These are phyloP conservation scores for Aspergillus sergii DNA, from an alignment of 2,329 filamentous ascomycete species.

Conservation along the genomic window DNA sequence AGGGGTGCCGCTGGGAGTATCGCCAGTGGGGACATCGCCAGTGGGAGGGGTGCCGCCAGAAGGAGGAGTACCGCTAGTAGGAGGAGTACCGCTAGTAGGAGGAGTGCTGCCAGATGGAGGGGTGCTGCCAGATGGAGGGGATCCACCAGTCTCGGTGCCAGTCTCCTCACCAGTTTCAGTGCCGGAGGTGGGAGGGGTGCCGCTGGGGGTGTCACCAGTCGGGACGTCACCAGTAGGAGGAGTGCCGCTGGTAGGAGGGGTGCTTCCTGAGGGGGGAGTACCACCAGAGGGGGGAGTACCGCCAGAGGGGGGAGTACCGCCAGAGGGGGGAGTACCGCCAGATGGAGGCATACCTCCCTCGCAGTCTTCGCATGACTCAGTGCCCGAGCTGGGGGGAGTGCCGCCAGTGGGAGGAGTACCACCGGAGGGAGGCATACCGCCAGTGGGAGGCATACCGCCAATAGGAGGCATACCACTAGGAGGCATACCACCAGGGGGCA, in stretches of 20 bases:
- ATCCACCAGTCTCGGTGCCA: neutral
- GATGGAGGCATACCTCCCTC: neutral
- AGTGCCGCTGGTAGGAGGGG: neutral
- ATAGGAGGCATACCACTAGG: neutral
- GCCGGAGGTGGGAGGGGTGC: neutral
- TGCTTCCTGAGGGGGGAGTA: neutral
- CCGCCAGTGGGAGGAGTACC: neutral
- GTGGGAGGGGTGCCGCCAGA: neutral
- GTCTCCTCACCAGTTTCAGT: neutral
- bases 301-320: neutral
- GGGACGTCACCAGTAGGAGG: neutral
- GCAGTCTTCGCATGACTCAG: too few species aligned
- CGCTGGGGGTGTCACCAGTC: neutral
- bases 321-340: neutral
- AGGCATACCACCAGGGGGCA: too few species aligned
- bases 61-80: neutral
- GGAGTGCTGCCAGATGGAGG: too few species aligned
- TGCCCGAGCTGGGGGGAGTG: neutral
- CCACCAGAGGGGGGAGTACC: too few species aligned
- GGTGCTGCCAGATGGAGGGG: neutral
- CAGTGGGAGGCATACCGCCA: too few species aligned
- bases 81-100: neutral
- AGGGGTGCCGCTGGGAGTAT: neutral
- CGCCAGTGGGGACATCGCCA: neutral
- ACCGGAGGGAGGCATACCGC: neutral